Conservation (phyloP, 768 basidiomycete species). For the Thelephora aurantiotincta region DNA sequence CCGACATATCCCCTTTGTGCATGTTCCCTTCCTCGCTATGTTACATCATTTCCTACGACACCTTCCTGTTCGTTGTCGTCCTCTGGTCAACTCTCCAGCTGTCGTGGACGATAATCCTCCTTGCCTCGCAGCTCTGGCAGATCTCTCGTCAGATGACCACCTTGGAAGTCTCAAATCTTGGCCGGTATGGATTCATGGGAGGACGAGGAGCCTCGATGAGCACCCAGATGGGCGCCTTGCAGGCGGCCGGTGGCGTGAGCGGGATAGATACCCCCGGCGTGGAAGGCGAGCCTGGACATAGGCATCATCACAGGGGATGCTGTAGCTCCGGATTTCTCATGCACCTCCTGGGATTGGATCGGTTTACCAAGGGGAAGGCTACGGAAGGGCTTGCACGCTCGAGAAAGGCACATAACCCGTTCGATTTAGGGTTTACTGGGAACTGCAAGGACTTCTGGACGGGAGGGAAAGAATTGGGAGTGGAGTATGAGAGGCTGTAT, state of each 20-base stretch:
- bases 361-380: constrained; percentile 86
- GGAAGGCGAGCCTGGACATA: constrained; percentile 27
- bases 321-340: constrained; percentile 59
- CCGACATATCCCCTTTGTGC: constrained; percentile 42
- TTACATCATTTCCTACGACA: constrained; percentile 51
- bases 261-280: too few species aligned
- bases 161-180: constrained; percentile 88
- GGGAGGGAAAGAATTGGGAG: constrained; percentile 68
- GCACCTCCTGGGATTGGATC: constrained; percentile 84
- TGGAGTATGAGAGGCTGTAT: constrained; percentile 83
- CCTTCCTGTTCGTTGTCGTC: constrained; percentile 74
- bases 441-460: constrained; percentile 97
- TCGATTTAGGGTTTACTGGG: constrained; percentile 63
- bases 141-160: constrained; percentile 92
- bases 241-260: constrained; percentile 24
- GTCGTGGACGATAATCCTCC: constrained; percentile 85
- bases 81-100: constrained; percentile 87
- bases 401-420: constrained; percentile 74
- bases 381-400: constrained; percentile 75
- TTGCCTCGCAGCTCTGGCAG: constrained; percentile 84
- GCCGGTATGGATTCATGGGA: constrained; percentile 94
- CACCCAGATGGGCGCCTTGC: constrained; percentile 72
- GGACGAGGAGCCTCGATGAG: constrained; percentile 59
- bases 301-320: constrained; percentile 24
- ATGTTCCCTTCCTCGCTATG: constrained; percentile 60